Conservation (phyloP, 257 asterid species). For the Paulownia fortunei region DNA sequence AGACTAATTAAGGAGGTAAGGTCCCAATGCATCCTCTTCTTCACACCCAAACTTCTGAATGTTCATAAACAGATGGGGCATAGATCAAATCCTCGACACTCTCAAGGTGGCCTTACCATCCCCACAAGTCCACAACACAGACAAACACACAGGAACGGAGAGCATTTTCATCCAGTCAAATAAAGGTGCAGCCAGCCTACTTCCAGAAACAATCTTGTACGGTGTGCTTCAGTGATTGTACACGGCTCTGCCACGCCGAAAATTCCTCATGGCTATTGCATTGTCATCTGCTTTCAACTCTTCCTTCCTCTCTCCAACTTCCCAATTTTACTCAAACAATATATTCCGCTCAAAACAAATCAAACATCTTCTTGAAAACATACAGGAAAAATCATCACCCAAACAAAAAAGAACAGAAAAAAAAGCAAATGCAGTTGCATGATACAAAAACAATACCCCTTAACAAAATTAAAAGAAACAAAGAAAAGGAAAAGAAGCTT, state of each 20-base stretch:
- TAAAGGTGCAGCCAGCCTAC: constrained; percentile 18
- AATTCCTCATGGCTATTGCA: constrained; percentile 2
- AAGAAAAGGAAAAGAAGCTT: constrained; percentile 2
- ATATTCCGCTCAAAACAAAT: not conserved
- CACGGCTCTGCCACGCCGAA: constrained; percentile 3
- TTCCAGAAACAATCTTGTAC: not conserved
- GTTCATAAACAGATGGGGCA: not conserved
- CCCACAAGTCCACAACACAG: not conserved
- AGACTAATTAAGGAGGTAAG: not conserved
- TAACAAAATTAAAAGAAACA: not conserved
- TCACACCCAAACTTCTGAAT: not conserved
- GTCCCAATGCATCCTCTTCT: not conserved
- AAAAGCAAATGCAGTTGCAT: constrained; percentile 38
- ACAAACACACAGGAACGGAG: not conserved
- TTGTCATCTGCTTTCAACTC: not conserved
- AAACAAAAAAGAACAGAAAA: not conserved
- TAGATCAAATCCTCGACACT: not conserved
- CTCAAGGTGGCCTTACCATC: not conserved
- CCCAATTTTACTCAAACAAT: constrained; percentile 25
- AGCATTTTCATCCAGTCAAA: not conserved
- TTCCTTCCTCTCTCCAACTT: not conserved
- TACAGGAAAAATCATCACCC: constrained; percentile 3
- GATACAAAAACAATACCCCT: constrained; percentile 5
- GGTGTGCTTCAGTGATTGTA: constrained; percentile 11
- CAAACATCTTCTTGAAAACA: not conserved